phyloP scores from a whole-genome alignment of 2,329 filamentous ascomycete species.

The Volutella citrinella region DNA sequence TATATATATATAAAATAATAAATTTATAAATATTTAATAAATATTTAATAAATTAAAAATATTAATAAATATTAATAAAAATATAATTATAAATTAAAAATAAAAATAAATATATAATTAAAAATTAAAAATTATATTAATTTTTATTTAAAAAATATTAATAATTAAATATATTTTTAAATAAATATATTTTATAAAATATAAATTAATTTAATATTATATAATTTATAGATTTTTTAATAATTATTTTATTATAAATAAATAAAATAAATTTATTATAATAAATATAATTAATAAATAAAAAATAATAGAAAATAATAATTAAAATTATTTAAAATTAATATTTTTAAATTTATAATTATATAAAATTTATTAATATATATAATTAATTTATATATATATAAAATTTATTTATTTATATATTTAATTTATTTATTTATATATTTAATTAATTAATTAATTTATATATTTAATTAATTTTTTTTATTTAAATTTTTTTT shows the following conservation, averaged over 20 bases:
- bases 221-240: conserved; percentile 1
- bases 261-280: conserved; percentile 2
- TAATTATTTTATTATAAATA: conserved; percentile 4
- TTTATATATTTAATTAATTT: too few species aligned
- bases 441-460: too few species aligned
- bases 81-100: conserved; percentile 2
- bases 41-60: conserved; percentile 1
- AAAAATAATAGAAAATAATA: background rate
- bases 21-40: background rate
- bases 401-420: too few species aligned
- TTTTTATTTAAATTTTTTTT: too few species aligned
- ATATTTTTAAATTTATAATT: background rate
- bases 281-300: too few species aligned
- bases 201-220: conserved; percentile 1
- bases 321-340: background rate
- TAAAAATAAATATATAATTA: conserved; percentile 4
- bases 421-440: too few species aligned
- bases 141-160: conserved; percentile 4
- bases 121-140: conserved; percentile 1
- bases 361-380: background rate
- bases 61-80: conserved; percentile 3
- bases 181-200: background rate
- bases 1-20: conserved; percentile 1
- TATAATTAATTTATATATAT: background rate
- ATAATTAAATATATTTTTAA: conserved; percentile 1